Percentiles rank a stretch among this genome's conserved stretches.
These are phyloP conservation scores for Plasmodium fragile DNA, from an alignment of 169 alveolate genomes.

Conservation along the genomic window DNA sequence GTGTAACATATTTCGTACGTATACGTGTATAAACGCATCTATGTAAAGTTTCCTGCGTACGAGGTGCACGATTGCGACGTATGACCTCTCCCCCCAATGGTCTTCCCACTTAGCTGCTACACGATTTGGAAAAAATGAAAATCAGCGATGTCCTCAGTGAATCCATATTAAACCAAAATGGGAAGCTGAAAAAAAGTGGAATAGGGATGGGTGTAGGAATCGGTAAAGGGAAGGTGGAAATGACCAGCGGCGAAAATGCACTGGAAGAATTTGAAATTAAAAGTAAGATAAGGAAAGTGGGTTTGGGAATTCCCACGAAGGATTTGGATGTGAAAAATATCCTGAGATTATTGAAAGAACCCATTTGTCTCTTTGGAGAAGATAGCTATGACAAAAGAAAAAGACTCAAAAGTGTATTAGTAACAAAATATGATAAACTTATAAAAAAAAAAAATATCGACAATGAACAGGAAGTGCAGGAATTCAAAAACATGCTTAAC, in stretches of 20 bases:
- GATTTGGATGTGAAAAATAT: slow-evolving; percentile 80
- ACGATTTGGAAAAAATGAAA: slow-evolving; percentile 34
- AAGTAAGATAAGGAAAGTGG: slow-evolving; percentile 80
- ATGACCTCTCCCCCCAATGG: background rate
- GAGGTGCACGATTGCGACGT: background rate
- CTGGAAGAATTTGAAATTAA: slow-evolving; percentile 84
- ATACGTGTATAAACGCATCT: background rate
- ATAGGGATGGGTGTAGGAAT: slow-evolving; percentile 29
- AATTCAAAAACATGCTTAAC: slow-evolving; percentile 80
- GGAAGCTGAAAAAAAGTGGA: slow-evolving; percentile 56
- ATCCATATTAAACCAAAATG: slow-evolving; percentile 28
- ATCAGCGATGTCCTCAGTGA: slow-evolving; percentile 52
- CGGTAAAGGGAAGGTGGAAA: slow-evolving; percentile 28
- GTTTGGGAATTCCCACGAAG: slow-evolving; percentile 84
- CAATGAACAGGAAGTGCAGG: slow-evolving; percentile 82
- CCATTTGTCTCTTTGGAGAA: slow-evolving; percentile 86
- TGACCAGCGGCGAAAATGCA: slow-evolving; percentile 60
- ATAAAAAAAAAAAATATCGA: slow-evolving; percentile 73
- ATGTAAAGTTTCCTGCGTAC: background rate
- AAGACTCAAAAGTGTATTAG: slow-evolving; percentile 80
- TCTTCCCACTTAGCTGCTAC: background rate
- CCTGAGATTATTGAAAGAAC: slow-evolving; percentile 84
- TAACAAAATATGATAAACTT: slow-evolving; percentile 81
- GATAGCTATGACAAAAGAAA: slow-evolving; percentile 86
- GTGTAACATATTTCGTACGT: background rate